Base-by-base conservation (phyloP, 2,329 filamentous ascomycete genomes). In the Aspergillus spinulosporus region DNA sequence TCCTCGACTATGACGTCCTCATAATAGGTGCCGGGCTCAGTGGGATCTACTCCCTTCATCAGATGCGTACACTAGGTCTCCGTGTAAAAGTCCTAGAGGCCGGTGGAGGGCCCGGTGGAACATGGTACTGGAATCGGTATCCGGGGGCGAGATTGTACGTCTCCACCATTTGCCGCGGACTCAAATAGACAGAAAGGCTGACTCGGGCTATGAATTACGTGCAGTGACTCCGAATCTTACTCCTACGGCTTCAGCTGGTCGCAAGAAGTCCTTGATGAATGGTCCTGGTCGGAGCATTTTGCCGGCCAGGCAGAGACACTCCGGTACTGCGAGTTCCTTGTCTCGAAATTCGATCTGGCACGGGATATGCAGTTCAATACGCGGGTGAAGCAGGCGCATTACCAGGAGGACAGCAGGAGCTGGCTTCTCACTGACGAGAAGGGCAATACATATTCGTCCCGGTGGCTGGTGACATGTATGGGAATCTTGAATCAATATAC, bases 61-160 rank as follows among this genome's bases (percentile, higher is more conserved):
- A 76, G 0, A 74, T 84, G 8, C 78, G 80, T 2, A 78, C 82
- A 7, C 72, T 73, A 7, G 82, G 82, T 0, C 66, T 79, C 31
- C 79, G 78, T 9, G 70, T 74, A 1, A 74, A 77, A 31, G 74
- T 84, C 21, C 81, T 79, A 58, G 83, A 86, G 59, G 80, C 81
- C 0, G 82, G 78, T 8, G 74, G 74, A 6, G 76, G 79, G 49
- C 66, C 76, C 0, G 82, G 82, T 2, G 82, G 82, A 26, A 79
- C 76, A 0, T 86, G 84, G 83, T 69, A 76, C 43, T 84, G 77
- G 79, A 84, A 84, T 66, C 76, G 76, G 61, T 85, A 84, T 60
- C 82, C 81, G 0, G 82, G 82, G 0, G 78, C 81, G 1, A 69
- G 74, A 0, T 81, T 44, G 47, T 49, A 40, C 2, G 47, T 40